Evolutionary conservation across 352 stramenopile species (phyloP).

Genomic region (Phytopythium vexans): DNA sequence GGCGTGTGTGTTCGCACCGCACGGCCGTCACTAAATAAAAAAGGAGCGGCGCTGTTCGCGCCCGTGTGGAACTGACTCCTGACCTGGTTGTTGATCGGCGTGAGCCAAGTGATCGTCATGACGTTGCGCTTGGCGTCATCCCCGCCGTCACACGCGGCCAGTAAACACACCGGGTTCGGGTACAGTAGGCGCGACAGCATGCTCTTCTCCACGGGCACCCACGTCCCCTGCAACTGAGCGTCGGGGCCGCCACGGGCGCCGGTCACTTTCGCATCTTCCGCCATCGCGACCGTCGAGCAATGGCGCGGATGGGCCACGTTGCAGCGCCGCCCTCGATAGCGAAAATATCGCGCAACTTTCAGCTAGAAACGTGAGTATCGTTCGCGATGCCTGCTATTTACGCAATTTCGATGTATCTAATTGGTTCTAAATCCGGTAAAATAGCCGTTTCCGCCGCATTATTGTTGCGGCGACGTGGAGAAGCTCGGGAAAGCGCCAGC

Average conservation of each 20-base stretch:
- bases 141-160: conserved; percentile 31
- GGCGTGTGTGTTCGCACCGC: too few relatives aligned
- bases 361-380: background rate
- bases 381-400: background rate
- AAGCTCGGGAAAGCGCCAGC: background rate
- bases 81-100: conserved; percentile 85
- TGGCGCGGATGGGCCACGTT: conserved; percentile 2
- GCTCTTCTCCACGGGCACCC: conserved; percentile 53
- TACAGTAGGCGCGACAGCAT: conserved; percentile 82
- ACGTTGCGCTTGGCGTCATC: conserved; percentile 30
- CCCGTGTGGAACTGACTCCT: background rate
- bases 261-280: conserved; percentile 1
- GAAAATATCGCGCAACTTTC: background rate
- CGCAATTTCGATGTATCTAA: background rate
- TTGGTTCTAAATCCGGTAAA: too few relatives aligned
- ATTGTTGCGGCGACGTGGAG: too few relatives aligned
- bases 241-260: background rate
- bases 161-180: conserved; percentile 76
- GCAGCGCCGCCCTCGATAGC: background rate
- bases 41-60: too few relatives aligned
- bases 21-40: too few relatives aligned
- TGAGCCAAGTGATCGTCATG: conserved; percentile 88
- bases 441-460: too few relatives aligned
- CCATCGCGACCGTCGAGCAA: conserved; percentile 1
- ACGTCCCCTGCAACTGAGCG: conserved; percentile 12